Conservation (phyloP, 1,284 basidiomycete genomes). For the Schizophyllum commune region DNA sequence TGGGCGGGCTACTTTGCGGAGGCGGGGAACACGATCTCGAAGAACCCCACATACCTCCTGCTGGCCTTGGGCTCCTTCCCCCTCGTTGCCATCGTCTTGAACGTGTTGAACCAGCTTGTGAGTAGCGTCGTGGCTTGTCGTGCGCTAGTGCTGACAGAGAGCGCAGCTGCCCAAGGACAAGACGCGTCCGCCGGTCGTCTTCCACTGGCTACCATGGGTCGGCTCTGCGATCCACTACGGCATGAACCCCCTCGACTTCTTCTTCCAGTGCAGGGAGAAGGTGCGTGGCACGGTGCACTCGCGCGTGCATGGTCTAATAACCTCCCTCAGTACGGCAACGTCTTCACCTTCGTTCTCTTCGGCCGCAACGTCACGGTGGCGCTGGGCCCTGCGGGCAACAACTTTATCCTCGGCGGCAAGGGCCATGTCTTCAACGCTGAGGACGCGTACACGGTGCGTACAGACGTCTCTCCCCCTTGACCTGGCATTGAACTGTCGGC, state of each 20-base stretch:
- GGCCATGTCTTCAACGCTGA: constrained; percentile 91
- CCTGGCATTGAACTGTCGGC: constrained; percentile 8
- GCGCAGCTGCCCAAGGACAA: not conserved
- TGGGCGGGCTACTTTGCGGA: constrained; percentile 12
- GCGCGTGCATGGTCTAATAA: constrained; percentile 3
- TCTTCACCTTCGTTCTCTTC: constrained; percentile 93
- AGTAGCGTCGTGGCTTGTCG: constrained; percentile 23
- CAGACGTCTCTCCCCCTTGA: not conserved
- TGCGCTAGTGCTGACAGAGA: not conserved
- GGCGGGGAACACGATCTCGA: constrained; percentile 7
- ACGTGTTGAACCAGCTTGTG: constrained; percentile 34
- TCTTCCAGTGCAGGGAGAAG: constrained; percentile 76
- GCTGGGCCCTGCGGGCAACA: constrained; percentile 88
- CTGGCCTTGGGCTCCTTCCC: constrained; percentile 20
- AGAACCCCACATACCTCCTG: constrained; percentile 1
- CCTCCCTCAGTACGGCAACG: constrained; percentile 49
- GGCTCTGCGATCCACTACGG: constrained; percentile 76
- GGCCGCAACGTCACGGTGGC: constrained; percentile 90
- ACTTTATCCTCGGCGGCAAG: constrained; percentile 93
- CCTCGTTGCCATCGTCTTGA: constrained; percentile 30
- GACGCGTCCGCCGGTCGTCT: constrained; percentile 61
- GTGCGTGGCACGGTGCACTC: constrained; percentile 32
- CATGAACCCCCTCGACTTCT: constrained; percentile 77
- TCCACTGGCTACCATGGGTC: constrained; percentile 76
- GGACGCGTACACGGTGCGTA: constrained; percentile 85